Base-by-base conservation (phyloP, 257 asterid species). In the Petrea volubilis region DNA sequence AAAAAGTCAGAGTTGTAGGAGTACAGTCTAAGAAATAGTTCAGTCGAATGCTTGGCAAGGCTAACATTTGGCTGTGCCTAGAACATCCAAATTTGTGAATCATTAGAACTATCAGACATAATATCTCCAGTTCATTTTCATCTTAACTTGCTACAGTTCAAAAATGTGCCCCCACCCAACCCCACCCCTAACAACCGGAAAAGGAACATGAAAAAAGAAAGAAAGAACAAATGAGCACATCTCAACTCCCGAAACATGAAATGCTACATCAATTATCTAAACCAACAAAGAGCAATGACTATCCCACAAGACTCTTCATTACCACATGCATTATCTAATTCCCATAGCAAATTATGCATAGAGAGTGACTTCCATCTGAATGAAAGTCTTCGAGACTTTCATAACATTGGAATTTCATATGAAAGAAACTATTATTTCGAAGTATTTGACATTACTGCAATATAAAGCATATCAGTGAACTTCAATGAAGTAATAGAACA, bases 391-490 rank as follows among this genome's bases (percentile, higher is more conserved):
- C 53, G 18, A 21, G 47, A 18, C 40, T 15, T 31, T 43, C 75
- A 41, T 23, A 40, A 49, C 7, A 59, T 36, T 40, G 36, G 13
- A 60, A 27, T 68, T 23, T 61, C 71, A 75, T 59, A 51, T 29
- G 36, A 60, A 56, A 34, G 55, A 61, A 27, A 50, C 20, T 55
- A 15, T 4, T 52, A 57, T 61, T n/a, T 36, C 25, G 8, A 64
- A 27, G 60, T 40, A 27, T 27, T 29, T 34, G 3, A 57, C 11
- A 8, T 3, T 18, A 57, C 56, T n/a, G n/a, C n/a, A n/a, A n/a
- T n/a, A n/a, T n/a, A n/a, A n/a, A n/a, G n/a, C n/a, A n/a, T n/a
- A n/a, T n/a, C n/a, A n/a, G n/a, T n/a, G n/a, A n/a, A n/a, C n/a
- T n/a, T n/a, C n/a, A n/a, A n/a, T n/a, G n/a, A n/a, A n/a, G n/a